Conservation (phyloP, 441 rosid genomes). For the Populus tomentosa region DNA sequence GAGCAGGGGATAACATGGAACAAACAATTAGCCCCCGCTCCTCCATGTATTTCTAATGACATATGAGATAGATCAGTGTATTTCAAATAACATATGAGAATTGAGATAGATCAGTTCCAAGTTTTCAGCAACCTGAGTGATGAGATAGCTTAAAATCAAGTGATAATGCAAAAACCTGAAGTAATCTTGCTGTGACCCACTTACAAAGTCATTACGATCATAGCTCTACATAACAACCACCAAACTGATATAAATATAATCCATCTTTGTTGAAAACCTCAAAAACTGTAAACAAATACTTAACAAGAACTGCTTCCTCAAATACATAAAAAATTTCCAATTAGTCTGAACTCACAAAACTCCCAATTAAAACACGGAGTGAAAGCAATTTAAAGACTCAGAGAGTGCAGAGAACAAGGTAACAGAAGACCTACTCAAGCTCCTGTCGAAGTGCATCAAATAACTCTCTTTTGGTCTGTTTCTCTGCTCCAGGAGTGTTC, state of each 20-base stretch:
- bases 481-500: slow-evolving; percentile 95
- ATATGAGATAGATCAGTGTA: neutral
- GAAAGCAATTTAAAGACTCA: neutral
- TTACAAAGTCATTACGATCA: neutral
- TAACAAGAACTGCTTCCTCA: neutral
- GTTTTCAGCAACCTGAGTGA: neutral
- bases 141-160: neutral
- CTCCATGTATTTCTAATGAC: neutral
- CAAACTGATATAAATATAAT: neutral
- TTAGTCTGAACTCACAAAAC: neutral
- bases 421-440: slow-evolving; percentile 57
- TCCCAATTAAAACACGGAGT: neutral
- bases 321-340: neutral
- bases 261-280: neutral
- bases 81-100: neutral
- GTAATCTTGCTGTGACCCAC: neutral
- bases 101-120: neutral
- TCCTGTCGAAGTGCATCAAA: slow-evolving; percentile 94
- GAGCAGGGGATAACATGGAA: neutral
- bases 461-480: slow-evolving; percentile 93
- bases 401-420: neutral
- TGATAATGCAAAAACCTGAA: neutral
- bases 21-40: neutral
- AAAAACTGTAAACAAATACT: neutral
- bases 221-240: neutral